Evolutionary conservation across 768 basidiomycete species (phyloP).

Genomic region (Cyclocybe cylindracea): DNA sequence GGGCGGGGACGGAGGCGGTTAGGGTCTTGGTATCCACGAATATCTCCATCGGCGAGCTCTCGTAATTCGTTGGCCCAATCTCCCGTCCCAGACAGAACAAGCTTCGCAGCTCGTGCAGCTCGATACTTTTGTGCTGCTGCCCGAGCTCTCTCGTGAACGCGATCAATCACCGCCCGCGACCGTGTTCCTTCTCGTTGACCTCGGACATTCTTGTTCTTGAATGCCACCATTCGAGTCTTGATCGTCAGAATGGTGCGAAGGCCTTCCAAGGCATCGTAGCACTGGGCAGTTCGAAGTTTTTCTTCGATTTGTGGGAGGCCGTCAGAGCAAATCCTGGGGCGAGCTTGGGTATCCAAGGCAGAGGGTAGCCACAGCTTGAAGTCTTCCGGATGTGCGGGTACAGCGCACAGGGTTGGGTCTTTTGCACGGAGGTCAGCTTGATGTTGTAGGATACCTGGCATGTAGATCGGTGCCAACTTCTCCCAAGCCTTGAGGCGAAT

Average conservation of each 20-base stretch:
- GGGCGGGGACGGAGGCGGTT: no score
- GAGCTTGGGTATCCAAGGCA: background rate
- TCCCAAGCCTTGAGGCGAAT: conserved; percentile 10
- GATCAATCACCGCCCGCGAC: background rate
- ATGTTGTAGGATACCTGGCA: conserved; percentile 2
- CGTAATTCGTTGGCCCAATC: no score
- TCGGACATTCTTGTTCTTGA: background rate
- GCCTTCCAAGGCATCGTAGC: conserved; percentile 3
- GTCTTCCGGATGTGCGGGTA: conserved; percentile 1
- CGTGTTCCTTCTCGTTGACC: conserved; percentile 1
- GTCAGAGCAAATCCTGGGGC: background rate
- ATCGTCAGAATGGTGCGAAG: conserved; percentile 1
- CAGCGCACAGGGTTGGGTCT: background rate
- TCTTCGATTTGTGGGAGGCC: conserved; percentile 1
- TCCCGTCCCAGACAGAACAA: no score
- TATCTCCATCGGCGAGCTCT: no score
- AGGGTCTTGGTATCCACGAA: no score
- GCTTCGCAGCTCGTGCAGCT: no score
- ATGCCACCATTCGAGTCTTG: background rate
- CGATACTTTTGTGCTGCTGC: background rate
- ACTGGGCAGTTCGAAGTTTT: conserved; percentile 7
- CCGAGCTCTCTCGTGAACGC: background rate
- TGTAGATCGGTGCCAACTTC: conserved; percentile 9
- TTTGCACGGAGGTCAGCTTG: background rate
- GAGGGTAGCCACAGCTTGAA: conserved; percentile 6